These are phyloP conservation scores for Rhodotorula graminis DNA, from an alignment of 768 basidiomycete genomes.

Conservation along the genomic window DNA sequence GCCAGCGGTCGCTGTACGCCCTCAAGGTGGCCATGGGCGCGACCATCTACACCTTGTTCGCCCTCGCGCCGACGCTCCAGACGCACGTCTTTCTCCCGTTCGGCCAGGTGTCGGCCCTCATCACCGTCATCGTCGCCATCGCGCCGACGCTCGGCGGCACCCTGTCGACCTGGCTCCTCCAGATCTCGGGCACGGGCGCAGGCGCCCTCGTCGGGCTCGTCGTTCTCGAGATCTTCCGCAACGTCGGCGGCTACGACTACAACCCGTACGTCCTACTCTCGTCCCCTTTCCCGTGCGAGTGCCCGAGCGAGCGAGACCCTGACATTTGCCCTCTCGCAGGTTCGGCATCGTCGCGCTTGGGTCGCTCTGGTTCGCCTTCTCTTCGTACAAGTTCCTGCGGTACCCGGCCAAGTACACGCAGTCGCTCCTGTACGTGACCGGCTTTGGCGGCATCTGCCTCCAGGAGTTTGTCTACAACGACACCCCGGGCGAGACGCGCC, in stretches of 20 bases:
- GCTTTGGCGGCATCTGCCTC: conserved; percentile 17
- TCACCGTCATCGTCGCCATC: conserved; percentile 34
- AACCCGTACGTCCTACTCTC: conserved; percentile 23
- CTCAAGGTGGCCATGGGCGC: conserved; percentile 32
- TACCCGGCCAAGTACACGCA: conserved; percentile 28
- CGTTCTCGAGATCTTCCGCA: conserved; percentile 33
- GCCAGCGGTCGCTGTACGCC: conserved; percentile 16
- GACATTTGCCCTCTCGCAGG: neutral
- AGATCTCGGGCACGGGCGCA: conserved; percentile 33
- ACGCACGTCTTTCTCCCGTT: conserved; percentile 29
- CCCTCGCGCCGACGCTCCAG: conserved; percentile 22
- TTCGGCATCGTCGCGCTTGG: conserved; percentile 26
- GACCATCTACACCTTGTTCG: conserved; percentile 32
- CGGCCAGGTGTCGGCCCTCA: conserved; percentile 22
- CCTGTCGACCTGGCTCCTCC: conserved; percentile 27
- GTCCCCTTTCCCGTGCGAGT: neutral
- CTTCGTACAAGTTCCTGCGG: conserved; percentile 26
- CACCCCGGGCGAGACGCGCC: neutral
- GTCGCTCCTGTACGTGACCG: conserved; percentile 17
- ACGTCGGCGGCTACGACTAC: conserved; percentile 33
- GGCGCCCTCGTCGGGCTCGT: conserved; percentile 33
- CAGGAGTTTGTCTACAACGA: conserved; percentile 36
- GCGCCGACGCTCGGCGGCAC: conserved; percentile 31
- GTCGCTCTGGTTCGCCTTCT: conserved; percentile 20
- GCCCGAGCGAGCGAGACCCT: too few relatives aligned